Percentiles rank a stretch among this genome's conserved stretches.
Evolutionary conservation across 371 early-diverging fungal species (phyloP).

Genomic region (Rhizopus arrhizus): DNA sequence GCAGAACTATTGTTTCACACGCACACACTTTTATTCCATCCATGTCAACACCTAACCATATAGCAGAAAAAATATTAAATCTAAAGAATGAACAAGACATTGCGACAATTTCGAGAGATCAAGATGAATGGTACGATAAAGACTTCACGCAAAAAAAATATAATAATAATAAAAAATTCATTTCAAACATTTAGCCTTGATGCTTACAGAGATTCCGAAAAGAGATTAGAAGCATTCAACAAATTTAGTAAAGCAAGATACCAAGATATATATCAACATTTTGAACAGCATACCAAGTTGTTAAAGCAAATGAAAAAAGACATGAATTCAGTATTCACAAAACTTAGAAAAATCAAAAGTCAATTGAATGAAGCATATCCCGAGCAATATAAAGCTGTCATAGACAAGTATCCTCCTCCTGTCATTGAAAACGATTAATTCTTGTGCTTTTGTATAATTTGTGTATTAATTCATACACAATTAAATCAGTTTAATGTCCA

Average conservation of each 20-base stretch:
- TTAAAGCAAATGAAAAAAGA: conserved; percentile 45
- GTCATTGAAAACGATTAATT: conserved; percentile 31
- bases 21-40: background rate
- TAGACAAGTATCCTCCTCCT: conserved; percentile 37
- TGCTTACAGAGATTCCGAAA: conserved; percentile 14
- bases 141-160: background rate
- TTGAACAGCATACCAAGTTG: conserved; percentile 45
- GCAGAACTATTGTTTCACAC: background rate
- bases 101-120: conserved; percentile 11
- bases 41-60: conserved; percentile 22
- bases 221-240: conserved; percentile 46
- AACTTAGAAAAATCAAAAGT: conserved; percentile 41
- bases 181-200: background rate
- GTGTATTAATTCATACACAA: too few relatives aligned
- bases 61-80: conserved; percentile 21
- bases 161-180: background rate
- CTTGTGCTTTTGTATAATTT: too few relatives aligned
- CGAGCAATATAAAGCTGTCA: conserved; percentile 29
- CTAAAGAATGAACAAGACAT: conserved; percentile 28
- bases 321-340: conserved; percentile 43
- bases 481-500: too few relatives aligned
- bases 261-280: conserved; percentile 44
- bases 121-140: conserved; percentile 24
- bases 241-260: conserved; percentile 52
- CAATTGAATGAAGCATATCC: conserved; percentile 42